Percentiles rank a stretch among this genome's conserved stretches.
Evolutionary conservation across 148 eudicot genomes (phyloP).

Genomic region (Chenopodium quinoa): DNA sequence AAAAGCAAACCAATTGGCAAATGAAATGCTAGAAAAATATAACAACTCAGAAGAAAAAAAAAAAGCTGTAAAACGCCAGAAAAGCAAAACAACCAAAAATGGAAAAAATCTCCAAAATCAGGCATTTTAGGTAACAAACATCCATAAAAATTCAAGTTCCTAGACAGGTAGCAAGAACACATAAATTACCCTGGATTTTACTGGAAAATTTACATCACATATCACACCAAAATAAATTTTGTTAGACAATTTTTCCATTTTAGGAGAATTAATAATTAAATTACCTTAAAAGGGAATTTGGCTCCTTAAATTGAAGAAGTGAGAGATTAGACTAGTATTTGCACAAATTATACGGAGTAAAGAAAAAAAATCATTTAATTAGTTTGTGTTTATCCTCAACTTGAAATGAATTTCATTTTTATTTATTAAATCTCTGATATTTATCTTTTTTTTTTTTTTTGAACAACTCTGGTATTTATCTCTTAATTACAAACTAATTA

Average conservation of each 20-base stretch:
- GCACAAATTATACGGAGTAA: not conserved
- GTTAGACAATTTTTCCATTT: not conserved
- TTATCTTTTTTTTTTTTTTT: no score
- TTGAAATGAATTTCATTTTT: not conserved
- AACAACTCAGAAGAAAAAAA: conserved; percentile 15
- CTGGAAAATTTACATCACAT: not conserved
- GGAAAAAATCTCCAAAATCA: conserved; percentile 23
- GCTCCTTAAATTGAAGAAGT: not conserved
- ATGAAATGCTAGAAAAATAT: not conserved
- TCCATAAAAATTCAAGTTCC: conserved; percentile 17
- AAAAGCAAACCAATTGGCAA: conserved; percentile 5
- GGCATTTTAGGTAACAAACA: conserved; percentile 22
- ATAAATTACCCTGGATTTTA: conserved; percentile 6
- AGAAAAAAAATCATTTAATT: no score
- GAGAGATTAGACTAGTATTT: not conserved
- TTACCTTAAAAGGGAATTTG: conserved; percentile 2
- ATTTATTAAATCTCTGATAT: not conserved
- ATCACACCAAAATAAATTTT: not conserved
- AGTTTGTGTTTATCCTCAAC: conserved; percentile 6
- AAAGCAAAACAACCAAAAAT: conserved; percentile 21
- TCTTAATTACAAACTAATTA: not conserved
- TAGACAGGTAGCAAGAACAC: conserved; percentile 8
- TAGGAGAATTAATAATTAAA: not conserved
- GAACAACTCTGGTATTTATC: no score
- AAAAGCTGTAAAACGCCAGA: conserved; percentile 25